phyloP scores from a whole-genome alignment of 345 rosid species.

The Iberis pinnata region DNA sequence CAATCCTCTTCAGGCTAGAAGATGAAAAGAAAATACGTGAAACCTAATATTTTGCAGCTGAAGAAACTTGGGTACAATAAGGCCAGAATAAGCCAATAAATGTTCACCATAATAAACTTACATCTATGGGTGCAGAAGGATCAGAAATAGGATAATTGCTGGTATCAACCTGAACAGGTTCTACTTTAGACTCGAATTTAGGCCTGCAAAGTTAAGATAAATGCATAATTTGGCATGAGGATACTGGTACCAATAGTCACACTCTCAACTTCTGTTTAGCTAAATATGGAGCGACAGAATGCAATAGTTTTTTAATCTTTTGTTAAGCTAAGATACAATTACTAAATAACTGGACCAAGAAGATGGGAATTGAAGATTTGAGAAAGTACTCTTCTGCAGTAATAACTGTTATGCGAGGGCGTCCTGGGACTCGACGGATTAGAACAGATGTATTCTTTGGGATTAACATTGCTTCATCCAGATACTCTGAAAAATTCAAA shows the following conservation, averaged over 20 bases:
- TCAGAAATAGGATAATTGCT: conserved; percentile 42
- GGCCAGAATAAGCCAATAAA: background rate
- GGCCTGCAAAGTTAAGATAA: conserved; percentile 47
- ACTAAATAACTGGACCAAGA: too few relatives aligned
- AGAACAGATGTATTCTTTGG: conserved; percentile 97
- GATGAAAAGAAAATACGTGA: conserved; percentile 6
- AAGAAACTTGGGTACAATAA: background rate
- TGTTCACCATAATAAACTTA: conserved; percentile 33
- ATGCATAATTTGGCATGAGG: conserved; percentile 1
- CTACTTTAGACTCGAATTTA: conserved; percentile 47
- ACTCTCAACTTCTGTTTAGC: background rate
- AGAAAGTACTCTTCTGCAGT: conserved; percentile 74
- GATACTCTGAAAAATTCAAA: conserved; percentile 92
- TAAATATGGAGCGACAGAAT: background rate
- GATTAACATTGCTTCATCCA: conserved; percentile 87
- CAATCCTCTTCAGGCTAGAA: conserved; percentile 76
- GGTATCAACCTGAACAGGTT: conserved; percentile 44
- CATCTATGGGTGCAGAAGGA: conserved; percentile 52
- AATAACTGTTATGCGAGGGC: conserved; percentile 93
- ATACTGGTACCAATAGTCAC: background rate
- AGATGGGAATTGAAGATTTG: conserved; percentile 42
- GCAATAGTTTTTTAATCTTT: background rate
- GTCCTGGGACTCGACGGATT: conserved; percentile 96
- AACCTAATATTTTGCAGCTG: conserved; percentile 7
- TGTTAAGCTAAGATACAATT: conserved; percentile 8